Conservation (phyloP, 805 yeast genomes). For the Danielozyma ontarioensis region DNA sequence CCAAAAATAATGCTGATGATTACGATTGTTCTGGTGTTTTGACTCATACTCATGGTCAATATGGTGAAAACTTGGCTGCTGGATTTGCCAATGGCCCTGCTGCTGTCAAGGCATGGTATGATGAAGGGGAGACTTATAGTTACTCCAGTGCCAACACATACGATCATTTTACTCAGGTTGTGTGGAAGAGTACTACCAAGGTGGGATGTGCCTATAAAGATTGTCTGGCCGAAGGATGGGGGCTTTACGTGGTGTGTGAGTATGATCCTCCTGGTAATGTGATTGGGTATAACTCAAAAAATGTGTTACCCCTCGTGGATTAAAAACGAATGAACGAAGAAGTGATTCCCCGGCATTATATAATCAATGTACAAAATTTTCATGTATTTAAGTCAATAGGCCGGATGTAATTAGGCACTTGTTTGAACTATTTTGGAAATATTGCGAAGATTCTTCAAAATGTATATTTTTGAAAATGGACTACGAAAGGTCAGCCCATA, state of each 20-base stretch:
- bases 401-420: not conserved
- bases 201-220: constrained; percentile 30
- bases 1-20: constrained; percentile 27
- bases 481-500: constrained; percentile 34
- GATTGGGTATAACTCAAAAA: constrained; percentile 21
- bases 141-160: constrained; percentile 20
- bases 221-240: constrained; percentile 27
- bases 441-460: not conserved
- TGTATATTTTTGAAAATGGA: constrained; percentile 19
- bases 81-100: constrained; percentile 25
- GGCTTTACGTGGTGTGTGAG: constrained; percentile 26
- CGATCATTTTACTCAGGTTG: constrained; percentile 28
- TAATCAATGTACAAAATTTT: constrained; percentile 5
- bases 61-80: constrained; percentile 35
- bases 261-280: constrained; percentile 33
- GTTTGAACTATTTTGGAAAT: not conserved
- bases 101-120: constrained; percentile 33
- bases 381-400: not conserved
- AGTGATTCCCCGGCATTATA: constrained; percentile 5
- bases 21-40: constrained; percentile 35
- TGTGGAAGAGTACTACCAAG: constrained; percentile 24
- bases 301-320: constrained; percentile 19
- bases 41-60: constrained; percentile 32
- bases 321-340: constrained; percentile 4
- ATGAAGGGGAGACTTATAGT: constrained; percentile 23